Evolutionary conservation across 352 stramenopile species (phyloP).

Genomic region (Aphanomyces cochlioides): DNA sequence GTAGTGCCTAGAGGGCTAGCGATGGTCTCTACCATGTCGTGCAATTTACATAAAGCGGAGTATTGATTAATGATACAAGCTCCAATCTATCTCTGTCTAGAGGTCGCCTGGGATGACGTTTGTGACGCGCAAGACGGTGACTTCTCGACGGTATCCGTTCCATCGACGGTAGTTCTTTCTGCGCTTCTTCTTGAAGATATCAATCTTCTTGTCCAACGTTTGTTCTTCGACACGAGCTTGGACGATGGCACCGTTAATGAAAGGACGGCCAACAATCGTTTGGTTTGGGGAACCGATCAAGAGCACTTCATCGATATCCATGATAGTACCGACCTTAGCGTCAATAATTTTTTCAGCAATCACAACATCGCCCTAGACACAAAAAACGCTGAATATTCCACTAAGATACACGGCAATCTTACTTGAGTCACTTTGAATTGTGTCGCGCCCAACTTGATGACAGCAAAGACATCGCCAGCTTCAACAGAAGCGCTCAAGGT

Average conservation of each 20-base stretch:
- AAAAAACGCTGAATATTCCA: constrained; percentile 11
- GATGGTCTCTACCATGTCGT: not conserved
- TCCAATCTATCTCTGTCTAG: not conserved
- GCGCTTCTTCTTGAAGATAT: constrained; percentile 89
- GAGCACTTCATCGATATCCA: constrained; percentile 79
- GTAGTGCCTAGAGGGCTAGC: not conserved
- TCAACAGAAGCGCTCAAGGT: constrained; percentile 43
- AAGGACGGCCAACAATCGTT: constrained; percentile 71
- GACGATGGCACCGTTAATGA: constrained; percentile 68
- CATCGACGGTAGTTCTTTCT: constrained; percentile 87
- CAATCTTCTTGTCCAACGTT: constrained; percentile 83
- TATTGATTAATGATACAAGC: constrained; percentile 4
- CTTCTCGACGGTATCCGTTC: constrained; percentile 83
- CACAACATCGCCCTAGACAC: constrained; percentile 62
- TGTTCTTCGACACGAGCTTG: constrained; percentile 81
- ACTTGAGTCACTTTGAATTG: constrained; percentile 86
- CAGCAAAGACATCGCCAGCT: constrained; percentile 70
- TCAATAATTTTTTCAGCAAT: constrained; percentile 82
- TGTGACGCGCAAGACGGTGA: constrained; percentile 80
- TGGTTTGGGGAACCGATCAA: constrained; percentile 79
- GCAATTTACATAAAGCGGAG: not conserved
- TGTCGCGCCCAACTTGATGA: constrained; percentile 77
- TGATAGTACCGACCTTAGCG: constrained; percentile 79
- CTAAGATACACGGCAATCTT: not conserved
- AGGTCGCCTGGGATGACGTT: constrained; percentile 55